Base-by-base conservation (phyloP, 805 yeast species). In the Myxozyma udenii region DNA sequence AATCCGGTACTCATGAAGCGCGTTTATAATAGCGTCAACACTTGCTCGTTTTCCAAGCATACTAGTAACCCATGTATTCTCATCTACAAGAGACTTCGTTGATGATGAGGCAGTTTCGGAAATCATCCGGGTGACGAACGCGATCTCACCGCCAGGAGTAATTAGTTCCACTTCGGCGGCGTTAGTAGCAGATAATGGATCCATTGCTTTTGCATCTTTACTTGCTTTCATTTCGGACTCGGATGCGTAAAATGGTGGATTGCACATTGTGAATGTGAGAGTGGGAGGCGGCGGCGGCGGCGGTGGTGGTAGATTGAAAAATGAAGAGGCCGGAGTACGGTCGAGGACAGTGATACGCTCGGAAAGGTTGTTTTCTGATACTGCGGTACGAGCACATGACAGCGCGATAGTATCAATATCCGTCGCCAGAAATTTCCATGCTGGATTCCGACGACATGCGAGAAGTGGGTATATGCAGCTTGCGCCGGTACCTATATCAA, bases 221-320 rank as follows among this genome's bases (percentile, higher is more conserved):
- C 63, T 62, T 2, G 42, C 35, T 3, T 52, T 46, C 60, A 74
- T 53, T 40, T 76, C 80, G 1, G 61, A 64, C 0, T 23, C 9
- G 0, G 75, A 68, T 2, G 58, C 48, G 58, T 76, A 78, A 57
- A 78, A 78, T 1, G 83, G 83, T 2, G 83, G 83, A 57, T 78
- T 78, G 60, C 82, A 78, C 61, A 78, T 68, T 4, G 71, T 66
- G 50, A 77, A 70, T 28, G 50, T 53, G 22, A 57, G 36, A 18
- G 35, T 23, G 12, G 21, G 28, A 7, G 42, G 42, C 14, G 24
- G 14, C 11, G n/a, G 18, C n/a, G 36, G 36, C 4, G 36, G 36
- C 9, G 18, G 22, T 40, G 21, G 6, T 24, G 19, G 12, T n/a
- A 18, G 46, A 21, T 48, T 48, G 16, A 64, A 38, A 16, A 62